Conservation (phyloP, 164 flowering plant species). For the Vitis rotundifolia region DNA sequence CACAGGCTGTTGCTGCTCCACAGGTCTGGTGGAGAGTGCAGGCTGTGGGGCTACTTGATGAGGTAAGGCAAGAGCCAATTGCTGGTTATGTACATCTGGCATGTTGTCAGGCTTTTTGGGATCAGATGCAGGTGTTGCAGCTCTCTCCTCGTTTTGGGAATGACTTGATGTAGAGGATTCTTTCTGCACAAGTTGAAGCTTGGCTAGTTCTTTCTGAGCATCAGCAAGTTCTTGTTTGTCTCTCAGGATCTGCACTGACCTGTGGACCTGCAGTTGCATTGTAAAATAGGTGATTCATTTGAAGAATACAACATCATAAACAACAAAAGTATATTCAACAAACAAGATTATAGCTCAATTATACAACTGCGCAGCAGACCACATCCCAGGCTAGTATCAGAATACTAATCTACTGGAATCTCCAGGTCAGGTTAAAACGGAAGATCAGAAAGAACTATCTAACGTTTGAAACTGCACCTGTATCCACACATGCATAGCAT, state of each 20-base stretch:
- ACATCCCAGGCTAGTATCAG: too few relatives aligned
- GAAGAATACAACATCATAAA: neutral
- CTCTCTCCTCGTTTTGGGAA: conserved; percentile 50
- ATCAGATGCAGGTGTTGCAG: conserved; percentile 45
- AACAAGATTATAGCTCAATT: neutral
- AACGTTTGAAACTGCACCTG: too few relatives aligned
- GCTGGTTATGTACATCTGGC: conserved; percentile 59
- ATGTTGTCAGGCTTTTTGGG: conserved; percentile 41
- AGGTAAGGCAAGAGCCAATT: conserved; percentile 83
- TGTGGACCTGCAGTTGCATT: conserved; percentile 63
- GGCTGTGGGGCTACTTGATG: conserved; percentile 58
- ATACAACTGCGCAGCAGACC: too few relatives aligned
- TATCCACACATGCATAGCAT: too few relatives aligned
- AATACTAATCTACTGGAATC: too few relatives aligned
- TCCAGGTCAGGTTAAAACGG: too few relatives aligned
- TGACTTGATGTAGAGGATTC: conserved; percentile 48
- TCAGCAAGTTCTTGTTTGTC: conserved; percentile 97
- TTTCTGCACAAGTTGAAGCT: conserved; percentile 78
- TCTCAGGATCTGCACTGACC: conserved; percentile 86
- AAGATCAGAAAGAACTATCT: too few relatives aligned
- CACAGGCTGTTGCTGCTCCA: conserved; percentile 48
- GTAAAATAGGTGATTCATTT: neutral
- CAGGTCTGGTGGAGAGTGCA: conserved; percentile 29
- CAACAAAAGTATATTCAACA: neutral
- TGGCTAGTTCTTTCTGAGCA: conserved; percentile 85